These are phyloP conservation scores for Trichopus zeylanicus DNA, from an alignment of 116 monocot species.

Conservation along the genomic window DNA sequence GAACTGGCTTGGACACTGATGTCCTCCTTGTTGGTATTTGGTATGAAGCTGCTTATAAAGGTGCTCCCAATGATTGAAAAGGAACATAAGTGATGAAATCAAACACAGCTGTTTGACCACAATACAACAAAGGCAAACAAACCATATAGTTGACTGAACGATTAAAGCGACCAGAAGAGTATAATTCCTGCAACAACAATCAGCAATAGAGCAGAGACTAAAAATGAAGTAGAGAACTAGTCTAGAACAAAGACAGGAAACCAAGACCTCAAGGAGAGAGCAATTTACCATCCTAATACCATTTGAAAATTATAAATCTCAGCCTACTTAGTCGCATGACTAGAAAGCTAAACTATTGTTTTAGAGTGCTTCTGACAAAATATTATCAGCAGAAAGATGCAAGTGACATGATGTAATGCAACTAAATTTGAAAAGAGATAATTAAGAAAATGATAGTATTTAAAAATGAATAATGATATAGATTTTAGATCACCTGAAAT, in stretches of 20 bases:
- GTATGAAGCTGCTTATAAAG: no score
- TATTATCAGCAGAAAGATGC: neutral
- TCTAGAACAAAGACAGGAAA: neutral
- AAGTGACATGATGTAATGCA: neutral
- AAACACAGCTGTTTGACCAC: no score
- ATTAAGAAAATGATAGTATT: neutral
- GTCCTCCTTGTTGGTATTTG: no score
- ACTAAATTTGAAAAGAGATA: neutral
- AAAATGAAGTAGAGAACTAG: neutral
- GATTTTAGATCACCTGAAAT: constrained; percentile 58
- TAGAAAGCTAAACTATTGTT: no score
- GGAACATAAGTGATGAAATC: no score
- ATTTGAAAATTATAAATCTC: neutral
- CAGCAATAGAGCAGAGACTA: neutral
- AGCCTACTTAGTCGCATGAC: no score
- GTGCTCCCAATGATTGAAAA: no score
- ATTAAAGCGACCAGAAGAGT: no score
- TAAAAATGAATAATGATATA: neutral
- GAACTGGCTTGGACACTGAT: no score
- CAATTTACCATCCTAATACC: neutral
- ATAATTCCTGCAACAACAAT: neutral
- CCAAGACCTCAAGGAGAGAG: neutral
- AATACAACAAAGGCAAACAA: no score
- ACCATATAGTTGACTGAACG: no score
- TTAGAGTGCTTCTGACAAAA: no score